Conservation (phyloP, 805 yeast species). For the Schwanniomyces polymorphus region DNA sequence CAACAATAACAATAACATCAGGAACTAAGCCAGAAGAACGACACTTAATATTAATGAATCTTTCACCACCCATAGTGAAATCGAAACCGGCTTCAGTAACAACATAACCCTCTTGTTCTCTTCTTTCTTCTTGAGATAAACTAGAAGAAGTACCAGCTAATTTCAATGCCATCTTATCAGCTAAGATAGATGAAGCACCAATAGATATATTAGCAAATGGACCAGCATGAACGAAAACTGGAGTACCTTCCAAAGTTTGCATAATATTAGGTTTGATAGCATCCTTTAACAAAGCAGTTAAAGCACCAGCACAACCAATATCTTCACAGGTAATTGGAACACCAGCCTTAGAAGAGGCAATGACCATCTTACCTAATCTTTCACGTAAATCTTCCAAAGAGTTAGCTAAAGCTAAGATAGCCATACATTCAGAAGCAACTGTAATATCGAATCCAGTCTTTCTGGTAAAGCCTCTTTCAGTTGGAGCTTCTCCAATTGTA, state of each 20-base stretch:
- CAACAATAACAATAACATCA: constrained; percentile 76
- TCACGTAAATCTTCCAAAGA: constrained; percentile 71
- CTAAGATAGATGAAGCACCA: constrained; percentile 82
- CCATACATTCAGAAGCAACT: constrained; percentile 86
- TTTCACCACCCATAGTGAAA: constrained; percentile 90
- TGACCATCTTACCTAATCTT: constrained; percentile 73
- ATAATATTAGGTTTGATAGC: constrained; percentile 82
- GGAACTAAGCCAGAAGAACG: constrained; percentile 79
- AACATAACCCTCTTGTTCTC: constrained; percentile 67
- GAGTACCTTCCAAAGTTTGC: constrained; percentile 89
- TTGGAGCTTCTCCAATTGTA: constrained; percentile 79
- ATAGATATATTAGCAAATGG: constrained; percentile 87
- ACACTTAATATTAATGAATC: constrained; percentile 80
- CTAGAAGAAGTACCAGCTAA: constrained; percentile 66
- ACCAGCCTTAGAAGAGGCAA: constrained; percentile 67
- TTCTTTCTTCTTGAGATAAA: constrained; percentile 40
- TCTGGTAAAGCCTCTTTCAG: constrained; percentile 73
- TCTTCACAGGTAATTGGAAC: constrained; percentile 82
- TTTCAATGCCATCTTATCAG: constrained; percentile 80
- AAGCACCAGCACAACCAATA: constrained; percentile 83
- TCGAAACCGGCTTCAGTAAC: constrained; percentile 90
- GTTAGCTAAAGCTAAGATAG: constrained; percentile 72
- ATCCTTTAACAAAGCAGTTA: constrained; percentile 77
- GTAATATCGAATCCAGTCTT: constrained; percentile 80
- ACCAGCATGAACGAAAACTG: constrained; percentile 85